These are phyloP conservation scores for Gamsiella multidivaricata DNA, from an alignment of 192 early-diverging fungal genomes.

Conservation along the genomic window DNA sequence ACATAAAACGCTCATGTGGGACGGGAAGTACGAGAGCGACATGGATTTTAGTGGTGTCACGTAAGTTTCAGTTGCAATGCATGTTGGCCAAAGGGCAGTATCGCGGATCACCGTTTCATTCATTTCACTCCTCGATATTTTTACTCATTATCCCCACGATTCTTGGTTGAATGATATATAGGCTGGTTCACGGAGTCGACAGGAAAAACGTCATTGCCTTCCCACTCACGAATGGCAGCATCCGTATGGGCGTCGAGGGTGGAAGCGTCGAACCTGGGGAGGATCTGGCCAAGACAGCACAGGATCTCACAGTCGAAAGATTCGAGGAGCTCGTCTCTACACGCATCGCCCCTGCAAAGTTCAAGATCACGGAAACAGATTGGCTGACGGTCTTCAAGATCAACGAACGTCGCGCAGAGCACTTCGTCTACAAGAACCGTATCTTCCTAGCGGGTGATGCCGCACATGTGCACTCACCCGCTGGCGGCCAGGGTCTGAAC, in stretches of 20 bases:
- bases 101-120: no score
- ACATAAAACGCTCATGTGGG: constrained; percentile 19
- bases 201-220: constrained; percentile 7
- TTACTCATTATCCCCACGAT: not conserved
- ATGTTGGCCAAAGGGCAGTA: no score
- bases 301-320: constrained; percentile 14
- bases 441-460: constrained; percentile 60
- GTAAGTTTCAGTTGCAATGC: constrained; percentile 1
- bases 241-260: constrained; percentile 8
- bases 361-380: constrained; percentile 23
- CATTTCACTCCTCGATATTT: not conserved
- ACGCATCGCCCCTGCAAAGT: constrained; percentile 11
- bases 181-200: constrained; percentile 18
- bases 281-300: not conserved
- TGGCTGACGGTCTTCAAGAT: constrained; percentile 32
- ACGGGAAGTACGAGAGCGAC: constrained; percentile 19
- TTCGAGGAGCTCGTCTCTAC: constrained; percentile 20
- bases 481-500: constrained; percentile 56
- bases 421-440: constrained; percentile 39
- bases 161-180: not conserved
- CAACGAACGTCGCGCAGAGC: constrained; percentile 40
- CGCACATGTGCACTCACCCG: constrained; percentile 54
- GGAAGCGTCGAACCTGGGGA: constrained; percentile 7
- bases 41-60: constrained; percentile 1
- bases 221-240: constrained; percentile 15